phyloP scores from a whole-genome alignment of 768 basidiomycete species.

The Podaxis carcinomalis region DNA sequence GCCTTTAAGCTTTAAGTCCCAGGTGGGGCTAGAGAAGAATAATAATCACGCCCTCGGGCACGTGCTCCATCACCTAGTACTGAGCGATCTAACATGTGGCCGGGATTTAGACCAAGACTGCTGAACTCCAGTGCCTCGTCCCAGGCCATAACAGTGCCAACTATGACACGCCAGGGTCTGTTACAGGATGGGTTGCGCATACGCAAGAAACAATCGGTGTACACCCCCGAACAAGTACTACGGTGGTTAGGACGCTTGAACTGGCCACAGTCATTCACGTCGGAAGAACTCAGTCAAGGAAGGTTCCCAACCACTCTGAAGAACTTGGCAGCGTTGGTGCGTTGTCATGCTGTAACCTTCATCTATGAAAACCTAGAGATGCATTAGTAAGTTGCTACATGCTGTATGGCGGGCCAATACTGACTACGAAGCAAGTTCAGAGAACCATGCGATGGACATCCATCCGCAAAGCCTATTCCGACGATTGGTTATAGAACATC shows the following conservation, averaged over 20 bases:
- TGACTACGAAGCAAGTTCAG: not conserved
- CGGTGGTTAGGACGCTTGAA: not conserved
- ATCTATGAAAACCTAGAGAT: conserved; percentile 5
- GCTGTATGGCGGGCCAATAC: not conserved
- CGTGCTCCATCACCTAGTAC: not conserved
- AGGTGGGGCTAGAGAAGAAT: not conserved
- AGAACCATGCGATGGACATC: not conserved
- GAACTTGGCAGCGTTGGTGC: not conserved
- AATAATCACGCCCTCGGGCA: not conserved
- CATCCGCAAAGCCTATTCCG: not conserved
- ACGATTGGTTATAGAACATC: not conserved
- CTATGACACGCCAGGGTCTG: not conserved
- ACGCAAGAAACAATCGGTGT: not conserved
- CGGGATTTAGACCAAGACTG: not conserved
- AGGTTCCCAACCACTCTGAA: not conserved
- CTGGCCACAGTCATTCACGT: not conserved
- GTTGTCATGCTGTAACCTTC: not conserved
- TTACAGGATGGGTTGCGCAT: not conserved
- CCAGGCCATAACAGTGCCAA: not conserved
- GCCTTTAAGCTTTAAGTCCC: too few relatives aligned
- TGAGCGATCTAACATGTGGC: not conserved
- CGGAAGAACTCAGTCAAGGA: not conserved
- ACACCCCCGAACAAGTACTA: not conserved
- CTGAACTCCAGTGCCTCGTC: not conserved
- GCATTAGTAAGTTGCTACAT: not conserved